These are phyloP conservation scores for Sporodiniella umbellata DNA, from an alignment of 371 early-diverging fungal species.

Conservation along the genomic window DNA sequence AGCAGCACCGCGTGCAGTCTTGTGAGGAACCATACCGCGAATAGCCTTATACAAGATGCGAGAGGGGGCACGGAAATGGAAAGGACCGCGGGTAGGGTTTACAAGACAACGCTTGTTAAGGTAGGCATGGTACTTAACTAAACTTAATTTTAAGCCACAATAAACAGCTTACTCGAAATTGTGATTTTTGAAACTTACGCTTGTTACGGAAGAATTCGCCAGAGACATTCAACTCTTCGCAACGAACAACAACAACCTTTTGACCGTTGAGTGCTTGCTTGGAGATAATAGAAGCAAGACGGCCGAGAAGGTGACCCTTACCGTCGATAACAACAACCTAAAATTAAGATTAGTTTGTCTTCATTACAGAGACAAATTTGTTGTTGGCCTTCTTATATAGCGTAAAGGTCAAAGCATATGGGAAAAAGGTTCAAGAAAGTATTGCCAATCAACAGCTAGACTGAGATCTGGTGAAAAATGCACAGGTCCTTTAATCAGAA, in stretches of 20 bases:
- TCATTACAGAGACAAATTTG: not conserved
- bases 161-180: no score
- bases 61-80: conserved; percentile 99
- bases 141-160: not conserved
- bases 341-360: not conserved
- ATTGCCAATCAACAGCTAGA: no score
- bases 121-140: conserved; percentile 94
- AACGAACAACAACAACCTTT: conserved; percentile 95
- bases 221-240: conserved; percentile 96
- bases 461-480: no score
- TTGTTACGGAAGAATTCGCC: conserved; percentile 99
- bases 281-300: conserved; percentile 97
- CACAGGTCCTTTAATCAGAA: no score
- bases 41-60: conserved; percentile 96
- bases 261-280: conserved; percentile 98
- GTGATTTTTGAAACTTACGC: conserved; percentile 58
- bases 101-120: conserved; percentile 98
- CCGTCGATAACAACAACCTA: conserved; percentile 98
- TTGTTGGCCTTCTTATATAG: no score
- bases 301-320: conserved; percentile 98
- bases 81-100: conserved; percentile 97
- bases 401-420: not conserved
- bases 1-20: conserved; percentile 95
- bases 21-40: conserved; percentile 99
- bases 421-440: not conserved